Evolutionary conservation across 768 basidiomycete species (phyloP).

Genomic region (Termitomyces eurrhizus): DNA sequence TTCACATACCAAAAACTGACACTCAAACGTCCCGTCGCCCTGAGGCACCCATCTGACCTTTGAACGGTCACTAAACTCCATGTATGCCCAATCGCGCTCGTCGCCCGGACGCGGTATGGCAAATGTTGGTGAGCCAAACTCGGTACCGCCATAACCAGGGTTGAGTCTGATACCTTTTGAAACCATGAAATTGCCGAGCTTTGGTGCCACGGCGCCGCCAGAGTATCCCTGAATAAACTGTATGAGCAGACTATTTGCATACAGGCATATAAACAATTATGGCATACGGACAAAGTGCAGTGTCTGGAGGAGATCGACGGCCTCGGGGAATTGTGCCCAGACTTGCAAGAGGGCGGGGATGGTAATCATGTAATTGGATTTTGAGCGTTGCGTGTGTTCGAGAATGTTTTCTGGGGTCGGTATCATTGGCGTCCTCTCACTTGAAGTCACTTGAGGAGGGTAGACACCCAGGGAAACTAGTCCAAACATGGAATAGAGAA

Average conservation of each 20-base stretch:
- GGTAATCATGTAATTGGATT: slow-evolving; percentile 20
- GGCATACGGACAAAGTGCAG: slow-evolving; percentile 25
- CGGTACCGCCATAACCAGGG: slow-evolving; percentile 26
- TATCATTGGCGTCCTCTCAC: slow-evolving; percentile 24
- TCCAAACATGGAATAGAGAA: slow-evolving; percentile 22
- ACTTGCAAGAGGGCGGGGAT: slow-evolving; percentile 28
- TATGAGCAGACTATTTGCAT: neutral
- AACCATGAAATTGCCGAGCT: slow-evolving; percentile 26
- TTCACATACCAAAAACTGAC: slow-evolving; percentile 31
- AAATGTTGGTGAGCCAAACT: slow-evolving; percentile 22
- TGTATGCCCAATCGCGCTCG: slow-evolving; percentile 27
- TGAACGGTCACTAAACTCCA: slow-evolving; percentile 22
- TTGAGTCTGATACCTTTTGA: slow-evolving; percentile 25
- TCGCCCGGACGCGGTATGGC: slow-evolving; percentile 16
- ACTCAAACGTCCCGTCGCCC: slow-evolving; percentile 34
- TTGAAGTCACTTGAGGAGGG: slow-evolving; percentile 21
- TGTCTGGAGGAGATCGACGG: slow-evolving; percentile 21
- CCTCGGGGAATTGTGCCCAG: slow-evolving; percentile 22
- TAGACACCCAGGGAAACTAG: slow-evolving; percentile 19
- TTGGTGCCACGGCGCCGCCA: slow-evolving; percentile 29
- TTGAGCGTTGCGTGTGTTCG: slow-evolving; percentile 17
- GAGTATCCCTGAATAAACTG: slow-evolving; percentile 19
- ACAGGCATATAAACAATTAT: neutral
- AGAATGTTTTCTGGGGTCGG: slow-evolving; percentile 34
- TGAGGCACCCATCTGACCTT: slow-evolving; percentile 31